Conservation (phyloP, 768 basidiomycete species). For the Russula ochroleuca region DNA sequence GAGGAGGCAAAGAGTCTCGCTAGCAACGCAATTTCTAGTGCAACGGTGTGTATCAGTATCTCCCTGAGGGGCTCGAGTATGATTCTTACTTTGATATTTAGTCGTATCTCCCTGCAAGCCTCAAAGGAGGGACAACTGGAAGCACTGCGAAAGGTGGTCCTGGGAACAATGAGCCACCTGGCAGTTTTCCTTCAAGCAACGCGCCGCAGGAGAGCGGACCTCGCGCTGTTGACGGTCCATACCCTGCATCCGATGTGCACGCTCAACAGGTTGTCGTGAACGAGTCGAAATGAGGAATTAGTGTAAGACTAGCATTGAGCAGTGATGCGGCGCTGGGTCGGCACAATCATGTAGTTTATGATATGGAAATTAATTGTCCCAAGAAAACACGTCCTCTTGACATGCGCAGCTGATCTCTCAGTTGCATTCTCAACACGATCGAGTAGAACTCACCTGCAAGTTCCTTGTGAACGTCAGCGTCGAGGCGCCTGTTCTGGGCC, state of each 20-base stretch:
- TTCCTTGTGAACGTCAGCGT: neutral
- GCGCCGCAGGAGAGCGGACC: conserved; percentile 6
- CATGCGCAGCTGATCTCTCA: neutral
- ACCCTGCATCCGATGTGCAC: conserved; percentile 1
- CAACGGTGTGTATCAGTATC: conserved; percentile 37
- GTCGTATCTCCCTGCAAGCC: conserved; percentile 24
- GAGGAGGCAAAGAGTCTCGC: conserved; percentile 53
- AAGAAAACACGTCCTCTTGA: neutral
- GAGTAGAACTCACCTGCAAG: conserved; percentile 1
- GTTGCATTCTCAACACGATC: neutral
- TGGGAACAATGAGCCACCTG: conserved; percentile 15
- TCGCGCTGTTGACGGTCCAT: neutral
- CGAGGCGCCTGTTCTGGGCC: conserved; percentile 16
- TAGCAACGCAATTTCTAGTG: conserved; percentile 41
- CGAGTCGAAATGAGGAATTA: conserved; percentile 1
- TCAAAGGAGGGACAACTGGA: conserved; percentile 22
- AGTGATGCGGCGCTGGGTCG: neutral
- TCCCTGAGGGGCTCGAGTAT: conserved; percentile 1
- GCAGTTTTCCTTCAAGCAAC: neutral
- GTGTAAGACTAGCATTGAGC: conserved; percentile 6
- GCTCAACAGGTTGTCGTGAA: conserved; percentile 10
- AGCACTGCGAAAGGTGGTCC: conserved; percentile 28
- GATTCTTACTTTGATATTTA: neutral
- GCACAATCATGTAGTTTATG: conserved; percentile 5
- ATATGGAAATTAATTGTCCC: neutral